Percentiles rank a stretch among this genome's conserved stretches.
These are phyloP conservation scores for Pseudogymnoascus destructans DNA, from an alignment of 2,329 filamentous ascomycete genomes.

Conservation along the genomic window DNA sequence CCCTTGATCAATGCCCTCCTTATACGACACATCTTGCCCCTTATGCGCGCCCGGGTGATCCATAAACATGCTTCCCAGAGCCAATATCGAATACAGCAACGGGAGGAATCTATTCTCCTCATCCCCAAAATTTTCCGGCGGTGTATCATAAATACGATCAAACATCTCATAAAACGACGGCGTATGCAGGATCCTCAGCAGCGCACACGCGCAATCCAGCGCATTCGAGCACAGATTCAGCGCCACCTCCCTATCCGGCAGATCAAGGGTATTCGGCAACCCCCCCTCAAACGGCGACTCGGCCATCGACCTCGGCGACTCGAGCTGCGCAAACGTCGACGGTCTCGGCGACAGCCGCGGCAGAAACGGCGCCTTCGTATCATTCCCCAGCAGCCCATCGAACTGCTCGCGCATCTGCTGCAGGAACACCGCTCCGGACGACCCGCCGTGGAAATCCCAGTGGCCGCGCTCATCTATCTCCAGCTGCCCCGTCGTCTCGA, in stretches of 20 bases:
- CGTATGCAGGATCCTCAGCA: constrained; percentile 61
- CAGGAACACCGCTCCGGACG: constrained; percentile 82
- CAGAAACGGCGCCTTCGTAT: constrained; percentile 45
- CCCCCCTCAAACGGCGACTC: constrained; percentile 24
- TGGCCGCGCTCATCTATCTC: constrained; percentile 84
- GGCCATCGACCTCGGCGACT: constrained; percentile 22
- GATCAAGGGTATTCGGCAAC: constrained; percentile 36
- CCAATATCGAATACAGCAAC: constrained; percentile 56
- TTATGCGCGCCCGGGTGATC: constrained; percentile 42
- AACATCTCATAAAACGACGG: constrained; percentile 69
- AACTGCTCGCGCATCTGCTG: constrained; percentile 79
- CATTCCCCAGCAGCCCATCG: constrained; percentile 56
- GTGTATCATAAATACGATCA: constrained; percentile 61
- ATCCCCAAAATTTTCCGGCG: constrained; percentile 47
- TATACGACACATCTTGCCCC: constrained; percentile 34
- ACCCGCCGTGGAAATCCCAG: constrained; percentile 91
- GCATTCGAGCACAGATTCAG: constrained; percentile 41
- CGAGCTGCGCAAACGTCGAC: constrained; percentile 36
- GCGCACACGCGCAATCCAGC: constrained; percentile 42
- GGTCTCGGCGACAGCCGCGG: constrained; percentile 31
- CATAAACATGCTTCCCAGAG: constrained; percentile 60
- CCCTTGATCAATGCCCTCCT: constrained; percentile 43
- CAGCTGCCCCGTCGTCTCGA: constrained; percentile 78
- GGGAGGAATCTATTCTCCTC: constrained; percentile 58
- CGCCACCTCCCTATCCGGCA: constrained; percentile 52